Conservation (phyloP, 345 rosid species). For the Nasturtium officinale region DNA sequence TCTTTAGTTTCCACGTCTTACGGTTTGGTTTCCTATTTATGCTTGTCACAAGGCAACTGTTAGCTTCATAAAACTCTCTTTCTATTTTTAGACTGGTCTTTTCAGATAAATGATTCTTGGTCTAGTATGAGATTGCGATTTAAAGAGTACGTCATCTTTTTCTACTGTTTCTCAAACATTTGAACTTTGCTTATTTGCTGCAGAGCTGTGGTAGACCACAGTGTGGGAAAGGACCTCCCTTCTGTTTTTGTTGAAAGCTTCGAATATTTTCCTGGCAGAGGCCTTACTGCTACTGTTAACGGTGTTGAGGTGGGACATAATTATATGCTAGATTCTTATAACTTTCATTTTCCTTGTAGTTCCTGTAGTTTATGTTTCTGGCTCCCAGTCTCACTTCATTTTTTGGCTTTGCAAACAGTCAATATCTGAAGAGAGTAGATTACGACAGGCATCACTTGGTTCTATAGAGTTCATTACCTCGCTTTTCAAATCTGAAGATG, state of each 20-base stretch:
- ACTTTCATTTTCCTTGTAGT: not conserved
- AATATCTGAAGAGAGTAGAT: constrained; percentile 55
- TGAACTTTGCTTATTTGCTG: constrained; percentile 22
- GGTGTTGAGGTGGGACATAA: constrained; percentile 53
- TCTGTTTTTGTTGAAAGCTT: constrained; percentile 77
- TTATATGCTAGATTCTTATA: constrained; percentile 1
- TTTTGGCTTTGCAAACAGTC: constrained; percentile 55
- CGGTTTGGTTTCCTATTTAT: not conserved
- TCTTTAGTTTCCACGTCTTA: not conserved
- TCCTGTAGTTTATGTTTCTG: not conserved
- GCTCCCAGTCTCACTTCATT: constrained; percentile 26
- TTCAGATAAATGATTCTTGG: constrained; percentile 1
- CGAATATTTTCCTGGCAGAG: constrained; percentile 94
- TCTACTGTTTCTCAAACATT: constrained; percentile 26
- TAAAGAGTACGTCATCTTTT: not conserved
- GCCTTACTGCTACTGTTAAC: constrained; percentile 85
- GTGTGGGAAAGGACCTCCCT: constrained; percentile 89
- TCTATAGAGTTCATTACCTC: constrained; percentile 93
- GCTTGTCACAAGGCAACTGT: constrained; percentile 15
- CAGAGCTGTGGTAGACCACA: constrained; percentile 98
- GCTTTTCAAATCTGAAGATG: constrained; percentile 69
- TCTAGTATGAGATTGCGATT: not conserved
- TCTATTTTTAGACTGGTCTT: not conserved
- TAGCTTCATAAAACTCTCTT: not conserved
- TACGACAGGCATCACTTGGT: constrained; percentile 85